These are phyloP conservation scores for Xerocomus amazonicus DNA, from an alignment of 1,284 basidiomycete genomes.

Conservation along the genomic window DNA sequence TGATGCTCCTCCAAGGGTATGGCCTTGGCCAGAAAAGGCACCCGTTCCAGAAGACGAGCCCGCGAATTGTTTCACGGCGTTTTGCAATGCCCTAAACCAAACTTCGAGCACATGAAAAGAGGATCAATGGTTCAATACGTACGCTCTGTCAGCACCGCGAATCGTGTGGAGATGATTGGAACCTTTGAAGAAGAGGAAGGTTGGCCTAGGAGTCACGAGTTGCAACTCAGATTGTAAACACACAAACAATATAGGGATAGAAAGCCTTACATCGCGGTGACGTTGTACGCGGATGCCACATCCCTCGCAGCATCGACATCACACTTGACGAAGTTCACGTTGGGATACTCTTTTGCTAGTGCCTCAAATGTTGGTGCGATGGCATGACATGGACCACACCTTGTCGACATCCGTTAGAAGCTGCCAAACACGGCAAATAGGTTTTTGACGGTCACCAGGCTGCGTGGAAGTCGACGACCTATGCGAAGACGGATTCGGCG, in stretches of 20 bases:
- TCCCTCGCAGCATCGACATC: conserved; percentile 71
- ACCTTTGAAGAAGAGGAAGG: conserved; percentile 74
- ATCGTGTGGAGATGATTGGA: conserved; percentile 62
- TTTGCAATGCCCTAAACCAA: conserved; percentile 51
- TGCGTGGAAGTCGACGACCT: conserved; percentile 84
- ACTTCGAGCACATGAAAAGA: conserved; percentile 2
- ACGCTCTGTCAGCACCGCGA: conserved; percentile 64
- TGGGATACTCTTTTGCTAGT: conserved; percentile 59
- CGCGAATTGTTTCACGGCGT: conserved; percentile 50
- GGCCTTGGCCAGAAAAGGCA: conserved; percentile 67
- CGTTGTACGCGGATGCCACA: conserved; percentile 55
- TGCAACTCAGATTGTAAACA: conserved; percentile 1
- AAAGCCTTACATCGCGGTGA: conserved; percentile 61
- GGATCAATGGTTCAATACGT: conserved; percentile 22
- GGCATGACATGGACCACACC: conserved; percentile 79
- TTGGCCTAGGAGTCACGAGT: conserved; percentile 53
- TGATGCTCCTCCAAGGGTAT: conserved; percentile 56
- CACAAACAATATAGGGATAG: neutral
- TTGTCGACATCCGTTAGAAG: conserved; percentile 29
- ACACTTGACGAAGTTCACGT: conserved; percentile 76
- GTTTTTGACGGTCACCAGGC: conserved; percentile 49
- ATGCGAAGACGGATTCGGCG: neutral
- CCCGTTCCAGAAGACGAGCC: conserved; percentile 30
- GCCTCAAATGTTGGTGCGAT: conserved; percentile 72
- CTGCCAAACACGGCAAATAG: conserved; percentile 1